Base-by-base conservation (phyloP, 805 yeast species). In the Candida golubevii region DNA sequence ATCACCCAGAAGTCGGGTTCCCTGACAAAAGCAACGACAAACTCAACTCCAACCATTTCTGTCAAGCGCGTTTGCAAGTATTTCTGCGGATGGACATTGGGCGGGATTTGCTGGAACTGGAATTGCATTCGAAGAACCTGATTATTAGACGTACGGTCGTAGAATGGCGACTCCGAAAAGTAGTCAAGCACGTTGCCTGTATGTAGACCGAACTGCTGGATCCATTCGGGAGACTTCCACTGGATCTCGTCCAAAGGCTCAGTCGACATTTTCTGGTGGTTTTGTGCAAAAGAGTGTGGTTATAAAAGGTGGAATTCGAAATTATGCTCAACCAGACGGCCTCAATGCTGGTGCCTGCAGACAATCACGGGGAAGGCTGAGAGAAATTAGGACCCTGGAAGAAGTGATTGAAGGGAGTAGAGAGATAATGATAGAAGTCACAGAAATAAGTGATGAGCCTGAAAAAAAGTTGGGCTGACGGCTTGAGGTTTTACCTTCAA, bases 221-320 rank as follows among this genome's bases (percentile, higher is more conserved):
- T 88, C 95, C 97, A 93, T 63, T 93, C 99, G 1, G 99, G 98
- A 4, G 93, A 84, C 53, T 90, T 80, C 99, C 99, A 93, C 62
- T 90, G 98, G 35, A 93, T 75, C 57, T 91, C 97, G 59, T 90
- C 97, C 26, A 90, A 70, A 28, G 72, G 71, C 40, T 63, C 67
- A 12, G 48, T 13, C 9, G 56, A 43, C 56, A 53, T 53, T 32
- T 31, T 36, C 5, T 18, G 23, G 23, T 18, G 5, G 5, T 18
- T 18, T 18, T 3, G 23, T 18, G 23, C 23, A 18, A 18, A 18
- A 18, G 23, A 18, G 23, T 5, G 23, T 18, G 23, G 4, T 18
- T 18, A 18, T 18, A 18, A 18, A 18, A 18, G 23, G 23, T 5
- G 23, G 5, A 5, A 18, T 18, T 18, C 3, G 23, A 18, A 18